phyloP scores from a whole-genome alignment of 768 basidiomycete species.

The Mycena epipterygia region DNA sequence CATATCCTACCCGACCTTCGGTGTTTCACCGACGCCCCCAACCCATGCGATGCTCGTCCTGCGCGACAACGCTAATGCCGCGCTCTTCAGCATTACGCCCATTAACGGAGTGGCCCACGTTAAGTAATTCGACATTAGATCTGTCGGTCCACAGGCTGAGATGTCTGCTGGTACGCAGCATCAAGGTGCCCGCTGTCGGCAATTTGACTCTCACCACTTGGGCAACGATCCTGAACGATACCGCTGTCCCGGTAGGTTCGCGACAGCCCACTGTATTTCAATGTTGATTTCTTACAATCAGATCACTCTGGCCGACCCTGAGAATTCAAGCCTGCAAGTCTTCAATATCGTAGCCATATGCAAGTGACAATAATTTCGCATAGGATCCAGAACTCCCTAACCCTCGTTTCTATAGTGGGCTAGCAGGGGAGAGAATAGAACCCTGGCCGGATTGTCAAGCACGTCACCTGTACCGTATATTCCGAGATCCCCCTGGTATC shows the following conservation, averaged over 20 bases:
- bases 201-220: not conserved
- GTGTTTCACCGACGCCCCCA: conserved; percentile 2
- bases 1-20: conserved; percentile 12
- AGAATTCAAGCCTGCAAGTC: conserved; percentile 1
- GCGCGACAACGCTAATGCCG: conserved; percentile 5
- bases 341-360: conserved; percentile 7
- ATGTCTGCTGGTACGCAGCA: conserved; percentile 6
- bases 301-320: not conserved
- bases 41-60: conserved; percentile 2
- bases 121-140: conserved; percentile 5
- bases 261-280: not conserved
- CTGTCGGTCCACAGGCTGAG: conserved; percentile 4
- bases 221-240: conserved; percentile 3
- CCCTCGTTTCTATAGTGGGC: not conserved
- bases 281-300: conserved; percentile 2
- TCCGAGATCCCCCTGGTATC: conserved; percentile 1
- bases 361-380: conserved; percentile 8
- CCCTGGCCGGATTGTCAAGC: not conserved
- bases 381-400: not conserved
- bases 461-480: not conserved
- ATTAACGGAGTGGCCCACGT: conserved; percentile 1
- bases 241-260: not conserved
- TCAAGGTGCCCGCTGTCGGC: conserved; percentile 2
- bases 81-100: conserved; percentile 6
- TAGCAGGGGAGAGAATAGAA: not conserved